Conservation (phyloP, 768 basidiomycete genomes). For the Termitomyces sp. region DNA sequence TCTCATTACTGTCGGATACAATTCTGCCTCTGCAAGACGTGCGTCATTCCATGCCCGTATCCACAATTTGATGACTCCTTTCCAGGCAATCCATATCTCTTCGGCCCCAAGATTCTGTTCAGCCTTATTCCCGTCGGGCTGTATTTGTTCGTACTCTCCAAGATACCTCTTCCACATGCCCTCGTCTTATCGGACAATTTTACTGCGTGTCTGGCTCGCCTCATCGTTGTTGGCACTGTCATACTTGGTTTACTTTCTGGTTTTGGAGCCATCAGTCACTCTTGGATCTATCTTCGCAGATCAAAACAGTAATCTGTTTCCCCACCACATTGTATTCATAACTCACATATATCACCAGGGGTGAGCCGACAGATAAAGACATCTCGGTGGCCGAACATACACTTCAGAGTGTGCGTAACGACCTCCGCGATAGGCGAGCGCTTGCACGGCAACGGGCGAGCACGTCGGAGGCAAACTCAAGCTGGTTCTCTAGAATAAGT, state of each 20-base stretch:
- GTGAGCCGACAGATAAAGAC: conserved; percentile 43
- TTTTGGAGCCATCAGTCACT: conserved; percentile 66
- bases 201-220: conserved; percentile 49
- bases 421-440: conserved; percentile 37
- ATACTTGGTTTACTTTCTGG: conserved; percentile 80
- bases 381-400: conserved; percentile 53
- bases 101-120: conserved; percentile 31
- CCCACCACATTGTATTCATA: background rate
- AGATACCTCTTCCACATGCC: conserved; percentile 61
- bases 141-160: conserved; percentile 58
- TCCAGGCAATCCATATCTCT: conserved; percentile 14
- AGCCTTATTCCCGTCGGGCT: conserved; percentile 45
- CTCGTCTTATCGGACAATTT: conserved; percentile 33
- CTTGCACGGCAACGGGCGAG: conserved; percentile 27
- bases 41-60: background rate
- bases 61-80: background rate
- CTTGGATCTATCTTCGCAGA: conserved; percentile 50
- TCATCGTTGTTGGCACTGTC: conserved; percentile 72
- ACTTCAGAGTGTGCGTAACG: conserved; percentile 52
- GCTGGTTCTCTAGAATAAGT: conserved; percentile 48
- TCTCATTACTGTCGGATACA: conserved; percentile 40
- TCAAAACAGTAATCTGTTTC: conserved; percentile 20
- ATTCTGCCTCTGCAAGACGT: conserved; percentile 19
- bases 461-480: conserved; percentile 19
- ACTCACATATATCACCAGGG: conserved; percentile 15